These are phyloP conservation scores for Durio zibethinus DNA, from an alignment of 345 rosid genomes.

Conservation along the genomic window DNA sequence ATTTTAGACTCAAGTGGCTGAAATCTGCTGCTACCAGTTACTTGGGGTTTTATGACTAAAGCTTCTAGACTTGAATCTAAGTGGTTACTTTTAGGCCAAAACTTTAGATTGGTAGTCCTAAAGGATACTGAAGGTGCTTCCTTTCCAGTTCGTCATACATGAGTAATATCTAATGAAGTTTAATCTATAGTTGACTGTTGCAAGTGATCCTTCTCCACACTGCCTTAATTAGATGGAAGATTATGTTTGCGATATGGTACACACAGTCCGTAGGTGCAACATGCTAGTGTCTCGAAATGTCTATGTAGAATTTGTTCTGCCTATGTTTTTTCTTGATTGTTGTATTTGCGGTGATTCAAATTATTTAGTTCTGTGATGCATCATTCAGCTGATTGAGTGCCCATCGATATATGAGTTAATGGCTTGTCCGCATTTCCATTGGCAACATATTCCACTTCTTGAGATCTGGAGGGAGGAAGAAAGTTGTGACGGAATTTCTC, in stretches of 20 bases:
- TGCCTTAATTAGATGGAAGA: neutral
- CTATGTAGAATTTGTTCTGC: neutral
- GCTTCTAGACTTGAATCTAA: neutral
- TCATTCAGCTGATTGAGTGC: slow-evolving; percentile 81
- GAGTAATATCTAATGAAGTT: neutral
- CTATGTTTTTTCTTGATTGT: neutral
- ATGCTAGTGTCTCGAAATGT: neutral
- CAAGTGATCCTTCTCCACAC: neutral
- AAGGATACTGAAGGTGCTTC: neutral
- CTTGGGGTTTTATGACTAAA: neutral
- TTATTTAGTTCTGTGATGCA: slow-evolving; percentile 4
- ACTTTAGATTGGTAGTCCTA: neutral
- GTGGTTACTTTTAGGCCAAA: neutral
- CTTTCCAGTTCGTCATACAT: neutral
- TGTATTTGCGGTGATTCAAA: neutral
- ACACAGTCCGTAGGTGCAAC: neutral
- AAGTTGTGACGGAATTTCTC: slow-evolving; percentile 37
- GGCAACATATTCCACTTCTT: slow-evolving; percentile 60
- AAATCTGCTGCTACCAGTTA: neutral
- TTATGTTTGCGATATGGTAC: neutral
- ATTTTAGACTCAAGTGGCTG: neutral
- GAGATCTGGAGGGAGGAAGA: slow-evolving; percentile 73
- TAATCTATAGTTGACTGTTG: neutral
- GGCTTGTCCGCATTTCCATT: slow-evolving; percentile 64
- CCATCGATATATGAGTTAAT: slow-evolving; percentile 84